Base-by-base conservation (phyloP, 2,329 filamentous ascomycete species). In the Septoria petroselini region DNA sequence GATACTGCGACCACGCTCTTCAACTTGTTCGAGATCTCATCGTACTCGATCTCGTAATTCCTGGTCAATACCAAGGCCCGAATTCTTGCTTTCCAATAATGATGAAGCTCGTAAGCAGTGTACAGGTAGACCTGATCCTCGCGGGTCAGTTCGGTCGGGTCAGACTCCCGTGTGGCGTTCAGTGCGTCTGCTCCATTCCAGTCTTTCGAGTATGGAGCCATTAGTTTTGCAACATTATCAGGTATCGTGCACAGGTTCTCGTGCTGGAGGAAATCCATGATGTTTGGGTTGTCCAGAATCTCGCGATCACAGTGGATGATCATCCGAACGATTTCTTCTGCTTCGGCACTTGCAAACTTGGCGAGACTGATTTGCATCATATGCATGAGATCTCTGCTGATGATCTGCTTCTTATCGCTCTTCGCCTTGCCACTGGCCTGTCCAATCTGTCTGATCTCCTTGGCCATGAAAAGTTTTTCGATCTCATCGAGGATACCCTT, bases 61-160 rank as follows among this genome's bases (percentile, higher is more conserved):
- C 84, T 83, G 3, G 90, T 96, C 58, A 97, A 74, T 2, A 84
- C 79, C 59, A 98, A 78, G 30, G 93, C 93, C 60, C 93, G 82
- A 85, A 97, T 97, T 69, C 93, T 85, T 54, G 88, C 89, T 77
- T 95, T 96, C 93, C 93, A 98, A 73, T 98, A 98, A 68, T 96
- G 91, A 60, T 95, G 90, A 58, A 97, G 75, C 69, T 98, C 93
- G 64, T 86, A 97, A 1, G 91, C 88, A 3, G 93, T 97, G 67
- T 85, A 88, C 19, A 98, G 76, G 68, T 91, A 98, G 49, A 98
- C 87, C 71, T 97, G 91, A 72, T 98, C 93, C 69, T 97, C 90
- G 55, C 91, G 79, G 2, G 91, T 96, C 45, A 98, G 82, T 65
- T 98, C 93, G 4, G 69, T 71, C 1, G 91, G 91, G 70, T 97